Base-by-base conservation (phyloP, 2,329 filamentous ascomycete genomes). In the Cordyceps tenuipes region DNA sequence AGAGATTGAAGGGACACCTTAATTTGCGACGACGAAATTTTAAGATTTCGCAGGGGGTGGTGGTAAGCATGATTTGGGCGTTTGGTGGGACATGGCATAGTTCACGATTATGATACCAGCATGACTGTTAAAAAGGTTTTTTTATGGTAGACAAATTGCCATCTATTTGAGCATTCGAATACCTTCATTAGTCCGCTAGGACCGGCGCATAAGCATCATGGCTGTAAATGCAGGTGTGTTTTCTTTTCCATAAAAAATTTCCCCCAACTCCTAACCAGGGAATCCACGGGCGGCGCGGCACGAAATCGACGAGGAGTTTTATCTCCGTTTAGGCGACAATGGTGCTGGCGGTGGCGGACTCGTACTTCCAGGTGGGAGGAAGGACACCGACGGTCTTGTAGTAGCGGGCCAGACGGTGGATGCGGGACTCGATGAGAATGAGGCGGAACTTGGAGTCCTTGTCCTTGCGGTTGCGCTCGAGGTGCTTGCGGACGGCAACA, bases 401-500 rank as follows among this genome's bases (percentile, higher is more conserved):
- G 89, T 97, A 97, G 72, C 94, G 89, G 76, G 91, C 94, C 70
- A 99, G 89, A 83, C 94, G 93, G 89, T 99, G 94, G 81, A 99
- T 97, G 82, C 95, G 91, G 77, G 94, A 97, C 86, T 99, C 94
- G 82, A 99, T 96, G 72, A 99, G 89, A 93, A 99, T 99, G 69
- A 99, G 90, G 77, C 94, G 93, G 90, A 99, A 99, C 86, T 99
- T 99, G 85, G 88, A 90, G 86, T 99, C 94, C 85, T 91, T 96
- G 86, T 99, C 94, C 88, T 99, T 99, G 82, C 94, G 93, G 89
- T 99, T 99, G 82, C 91, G 91, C 87, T 97, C 91, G 70, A 99
- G 91, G 83, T 99, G 95, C 90, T 99, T 99, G 83, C 94, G 93
- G 83, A 99, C 94, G 76, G 92, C 89, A 72, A 97, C 92, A 72